Evolutionary conservation across 2,329 filamentous ascomycete species (phyloP), one percentile per base, ranked within the genome.

Genomic region (Aspergillus pseudonomiae): DNA sequence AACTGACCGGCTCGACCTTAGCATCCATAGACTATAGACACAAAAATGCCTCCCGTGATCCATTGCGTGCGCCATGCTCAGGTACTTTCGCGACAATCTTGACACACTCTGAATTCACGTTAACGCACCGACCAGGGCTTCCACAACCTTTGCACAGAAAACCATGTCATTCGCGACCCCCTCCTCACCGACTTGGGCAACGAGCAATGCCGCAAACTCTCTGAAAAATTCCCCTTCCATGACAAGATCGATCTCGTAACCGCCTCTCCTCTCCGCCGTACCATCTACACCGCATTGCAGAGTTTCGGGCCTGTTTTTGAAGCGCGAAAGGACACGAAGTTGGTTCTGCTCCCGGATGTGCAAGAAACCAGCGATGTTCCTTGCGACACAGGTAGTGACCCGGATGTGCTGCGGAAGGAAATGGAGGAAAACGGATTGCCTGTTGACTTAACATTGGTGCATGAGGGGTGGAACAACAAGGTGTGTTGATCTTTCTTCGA

Each of bases 231-330:
- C 75, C 86, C 90, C 11, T 78, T 86, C 77, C 89, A 91, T 74
- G 80, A 82, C 65, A 78, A 83, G 45, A 81, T 95, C 72, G 89
- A 90, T 5, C 84, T 91, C 69, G 84, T 96, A 14, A 85, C 93
- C 26, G 88, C 92, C 45, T 95, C 92, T 1, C 93, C 93, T 6
- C 84, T 96, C 68, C 89, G 90, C 57, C 88, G 93, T 65, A 96
- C 93, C 2, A 83, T 97, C 53, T 88, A 92, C 78, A 97, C 93
- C 2, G 89, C 90, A 39, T 83, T 93, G 34, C 80, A 88, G 60
- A 85, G 87, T 53, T 96, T 96, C 76, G 84, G 83, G 21, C 81
- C 86, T 0, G 82, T 81, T 0, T 82, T 87, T 58, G 71, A 82
- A 26, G 70, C 74, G 11, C 78, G 79, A 60, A 76, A 75, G 16